Base-by-base conservation (phyloP, 2,329 filamentous ascomycete genomes). In the Xylaria sp. region DNA sequence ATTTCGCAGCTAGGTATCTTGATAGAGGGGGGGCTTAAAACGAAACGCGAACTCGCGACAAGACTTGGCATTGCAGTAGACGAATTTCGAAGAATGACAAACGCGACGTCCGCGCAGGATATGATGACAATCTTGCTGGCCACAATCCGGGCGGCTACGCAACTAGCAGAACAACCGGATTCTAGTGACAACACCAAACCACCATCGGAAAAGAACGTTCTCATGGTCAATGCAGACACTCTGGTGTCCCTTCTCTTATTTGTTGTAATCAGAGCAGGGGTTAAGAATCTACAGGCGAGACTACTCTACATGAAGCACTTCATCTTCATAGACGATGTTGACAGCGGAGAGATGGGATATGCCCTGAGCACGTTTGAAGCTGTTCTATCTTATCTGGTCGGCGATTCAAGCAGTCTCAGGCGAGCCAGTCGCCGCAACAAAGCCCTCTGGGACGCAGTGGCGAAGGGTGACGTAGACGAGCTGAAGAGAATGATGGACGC, bases 251-350 rank as follows among this genome's bases (percentile, higher is more conserved):
- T 99, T 68, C 86, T 99, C 15, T 85, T 99, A 23, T 90, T 97
- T 70, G 94, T 99, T 18, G 92, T 99, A 12, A 98, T 99, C 70
- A 89, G 95, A 71, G 93, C 95, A 12, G 92, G 96, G 69, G 90
- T 97, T 32, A 90, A 92, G 68, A 91, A 98, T 80, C 84, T 99
- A 9, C 93, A 97, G 75, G 94, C 96, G 2, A 89, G 95, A 23
- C 83, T 99, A 56, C 86, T 92, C n/a, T 99, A 98, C 79, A 97
- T 98, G 86, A 92, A 95, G 52, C 94, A 97, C 76, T 99, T 98
- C 78, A 96, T 98, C 74, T 99, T 97, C 80, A 94, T 97, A 60
- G 96, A 98, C 75, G 96, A 99, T 81, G 94, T 99, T 9, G 96
- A 99, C 74, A 97, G 90, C 70, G 96, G 96, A 58, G 96, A 99